Conservation (phyloP, 208 protist genomes). For the Entamoeba dispar region DNA sequence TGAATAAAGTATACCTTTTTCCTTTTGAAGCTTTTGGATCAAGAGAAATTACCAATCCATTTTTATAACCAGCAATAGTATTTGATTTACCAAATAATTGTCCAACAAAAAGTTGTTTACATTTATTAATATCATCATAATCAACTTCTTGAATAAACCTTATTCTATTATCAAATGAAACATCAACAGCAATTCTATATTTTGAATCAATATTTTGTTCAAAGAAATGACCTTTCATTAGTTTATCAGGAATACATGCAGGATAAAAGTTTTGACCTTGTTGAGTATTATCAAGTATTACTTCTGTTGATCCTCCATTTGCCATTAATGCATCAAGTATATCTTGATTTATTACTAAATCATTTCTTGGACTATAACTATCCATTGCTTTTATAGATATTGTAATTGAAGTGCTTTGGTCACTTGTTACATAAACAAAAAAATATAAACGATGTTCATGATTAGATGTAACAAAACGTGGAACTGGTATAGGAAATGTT, state of each 20-base stretch:
- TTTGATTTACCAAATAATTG: neutral
- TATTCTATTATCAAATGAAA: neutral
- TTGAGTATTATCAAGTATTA: neutral
- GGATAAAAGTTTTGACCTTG: neutral
- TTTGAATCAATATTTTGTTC: neutral
- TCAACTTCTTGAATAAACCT: neutral
- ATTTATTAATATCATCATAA: neutral
- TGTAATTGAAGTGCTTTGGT: neutral
- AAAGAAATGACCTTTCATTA: neutral
- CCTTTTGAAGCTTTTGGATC: too few relatives aligned
- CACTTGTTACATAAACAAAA: neutral
- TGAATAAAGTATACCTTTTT: too few relatives aligned
- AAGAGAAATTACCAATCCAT: too few relatives aligned
- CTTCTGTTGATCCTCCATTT: neutral
- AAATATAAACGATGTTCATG: neutral
- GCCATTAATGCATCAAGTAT: too few relatives aligned
- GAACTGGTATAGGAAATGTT: neutral
- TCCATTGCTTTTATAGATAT: neutral
- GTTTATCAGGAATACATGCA: neutral
- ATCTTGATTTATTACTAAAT: neutral
- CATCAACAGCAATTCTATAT: neutral
- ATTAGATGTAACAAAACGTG: neutral
- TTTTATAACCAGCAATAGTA: too few relatives aligned
- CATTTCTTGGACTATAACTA: neutral
- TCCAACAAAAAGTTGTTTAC: neutral